A percentile compares a stretch with the other conserved stretches of the same genome.
These are phyloP conservation scores for Pachysandra terminalis DNA, from an alignment of 164 flowering plant species.

Conservation along the genomic window DNA sequence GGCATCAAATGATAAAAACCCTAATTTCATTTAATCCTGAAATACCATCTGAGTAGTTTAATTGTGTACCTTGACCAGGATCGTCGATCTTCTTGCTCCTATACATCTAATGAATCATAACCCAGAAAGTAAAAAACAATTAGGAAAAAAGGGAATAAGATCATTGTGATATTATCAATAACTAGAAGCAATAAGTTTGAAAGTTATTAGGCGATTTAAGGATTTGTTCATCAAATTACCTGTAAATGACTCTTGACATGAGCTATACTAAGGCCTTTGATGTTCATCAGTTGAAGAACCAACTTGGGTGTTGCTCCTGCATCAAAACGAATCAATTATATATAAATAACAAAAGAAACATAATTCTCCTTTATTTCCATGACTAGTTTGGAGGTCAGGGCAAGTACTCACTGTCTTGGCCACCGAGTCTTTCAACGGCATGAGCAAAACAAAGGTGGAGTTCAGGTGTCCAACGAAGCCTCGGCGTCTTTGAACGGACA, in stretches of 20 bases:
- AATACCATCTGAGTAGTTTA: not conserved
- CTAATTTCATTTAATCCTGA: slow-evolving; percentile 10
- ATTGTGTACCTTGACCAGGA: slow-evolving; percentile 55
- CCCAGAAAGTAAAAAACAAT: not conserved
- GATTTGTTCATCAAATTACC: slow-evolving; percentile 26
- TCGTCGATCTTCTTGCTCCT: slow-evolving; percentile 87
- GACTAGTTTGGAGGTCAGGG: too few relatives aligned
- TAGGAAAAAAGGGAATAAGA: not conserved
- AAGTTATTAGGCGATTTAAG: not conserved
- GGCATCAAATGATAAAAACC: slow-evolving; percentile 9
- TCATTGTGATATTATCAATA: not conserved
- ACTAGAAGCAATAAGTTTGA: not conserved
- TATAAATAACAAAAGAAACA: too few relatives aligned
- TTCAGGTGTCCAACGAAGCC: slow-evolving; percentile 85
- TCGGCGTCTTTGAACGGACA: slow-evolving; percentile 69
- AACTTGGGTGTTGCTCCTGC: slow-evolving; percentile 93
- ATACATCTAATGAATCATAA: slow-evolving; percentile 52
- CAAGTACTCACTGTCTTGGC: slow-evolving; percentile 60
- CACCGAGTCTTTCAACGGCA: slow-evolving; percentile 72
- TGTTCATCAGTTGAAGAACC: slow-evolving; percentile 82
- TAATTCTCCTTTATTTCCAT: too few relatives aligned
- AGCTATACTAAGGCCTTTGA: slow-evolving; percentile 81
- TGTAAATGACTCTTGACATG: slow-evolving; percentile 93
- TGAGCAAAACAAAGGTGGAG: slow-evolving; percentile 74
- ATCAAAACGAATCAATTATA: slow-evolving; percentile 18